Base-by-base conservation (phyloP, 306 rosid species). In the Acacia crassicarpa region DNA sequence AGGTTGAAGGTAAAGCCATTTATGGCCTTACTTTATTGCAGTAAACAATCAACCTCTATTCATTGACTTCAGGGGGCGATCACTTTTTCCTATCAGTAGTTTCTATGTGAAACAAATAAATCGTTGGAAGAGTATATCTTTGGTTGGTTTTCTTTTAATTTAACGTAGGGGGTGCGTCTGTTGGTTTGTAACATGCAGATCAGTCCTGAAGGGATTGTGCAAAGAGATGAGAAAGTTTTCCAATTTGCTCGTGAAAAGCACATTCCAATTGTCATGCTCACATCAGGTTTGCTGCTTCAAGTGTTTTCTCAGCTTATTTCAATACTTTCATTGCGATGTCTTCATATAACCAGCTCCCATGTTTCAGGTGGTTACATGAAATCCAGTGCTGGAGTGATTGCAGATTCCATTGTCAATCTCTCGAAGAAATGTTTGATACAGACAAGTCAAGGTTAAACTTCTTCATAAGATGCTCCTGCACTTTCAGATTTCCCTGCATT, bases 331-430 rank as follows among this genome's bases (percentile, higher is more conserved):
- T 62, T 62, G 16, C 41, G 46, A 61, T 67, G 35, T 51, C 45
- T 72, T 48, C 44, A 67, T 58, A 40, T 77, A 25, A 22, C 11
- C 25, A 38, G 7, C 53, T 75, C 74, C 22, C 74, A 70, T 66
- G 80, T 84, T 83, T 82, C 94, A 95, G 99, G 99, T 67, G 99
- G 99, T 75, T 95, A 93, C 90, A 93, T 92, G 98, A 95, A 90
- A 85, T 89, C 97, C 67, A 92, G 94, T 79, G 98, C 99, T 27
- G 84, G 90, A 85, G 95, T 93, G 19, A 91, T 95, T 8, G 99
- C 99, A 66, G 94, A 95, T 87, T 95, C 98, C 25, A 89, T 95
- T 13, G 67, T 72, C 82, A 93, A 93, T 89, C 95, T 95, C 54
- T 88, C 94, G 1, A 84, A 78, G 76, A 92, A 89, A 86, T 19